phyloP scores from a whole-genome alignment of 1,139 yeast genomes.

The Blastobotrys capitulatus region DNA sequence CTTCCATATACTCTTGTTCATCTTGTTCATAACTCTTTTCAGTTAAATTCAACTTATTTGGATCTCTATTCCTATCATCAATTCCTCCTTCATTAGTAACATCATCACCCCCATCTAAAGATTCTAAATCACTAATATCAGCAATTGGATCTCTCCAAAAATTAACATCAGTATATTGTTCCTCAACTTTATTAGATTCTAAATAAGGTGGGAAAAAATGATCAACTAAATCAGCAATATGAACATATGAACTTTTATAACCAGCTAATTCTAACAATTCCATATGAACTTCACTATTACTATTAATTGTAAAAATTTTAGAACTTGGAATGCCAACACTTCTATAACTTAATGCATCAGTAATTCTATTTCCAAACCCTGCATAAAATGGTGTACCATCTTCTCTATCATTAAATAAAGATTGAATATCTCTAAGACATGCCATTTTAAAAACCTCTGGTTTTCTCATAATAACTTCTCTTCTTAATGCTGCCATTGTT shows the following conservation, averaged over 20 bases:
- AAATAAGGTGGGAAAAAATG: conserved; percentile 86
- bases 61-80: conserved; percentile 17
- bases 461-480: conserved; percentile 89
- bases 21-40: conserved; percentile 34
- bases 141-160: conserved; percentile 85
- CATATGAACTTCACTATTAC: conserved; percentile 97
- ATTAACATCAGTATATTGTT: conserved; percentile 76
- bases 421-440: conserved; percentile 79
- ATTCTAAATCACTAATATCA: conserved; percentile 53
- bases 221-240: conserved; percentile 90
- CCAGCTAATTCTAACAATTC: conserved; percentile 94
- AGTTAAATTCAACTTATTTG: conserved; percentile 25
- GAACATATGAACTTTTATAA: conserved; percentile 78
- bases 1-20: conserved; percentile 30
- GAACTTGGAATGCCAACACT: conserved; percentile 94
- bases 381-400: conserved; percentile 80
- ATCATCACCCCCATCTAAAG: conserved; percentile 28
- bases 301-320: conserved; percentile 90
- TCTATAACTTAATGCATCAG: conserved; percentile 94
- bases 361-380: conserved; percentile 94
- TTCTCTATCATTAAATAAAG: conserved; percentile 41
- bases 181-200: conserved; percentile 20
- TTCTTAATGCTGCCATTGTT: conserved; percentile 86
- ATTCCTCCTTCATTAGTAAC: conserved; percentile 22
- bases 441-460: conserved; percentile 99